phyloP scores from a whole-genome alignment of 1,284 basidiomycete species.

The Trametes sp. region DNA sequence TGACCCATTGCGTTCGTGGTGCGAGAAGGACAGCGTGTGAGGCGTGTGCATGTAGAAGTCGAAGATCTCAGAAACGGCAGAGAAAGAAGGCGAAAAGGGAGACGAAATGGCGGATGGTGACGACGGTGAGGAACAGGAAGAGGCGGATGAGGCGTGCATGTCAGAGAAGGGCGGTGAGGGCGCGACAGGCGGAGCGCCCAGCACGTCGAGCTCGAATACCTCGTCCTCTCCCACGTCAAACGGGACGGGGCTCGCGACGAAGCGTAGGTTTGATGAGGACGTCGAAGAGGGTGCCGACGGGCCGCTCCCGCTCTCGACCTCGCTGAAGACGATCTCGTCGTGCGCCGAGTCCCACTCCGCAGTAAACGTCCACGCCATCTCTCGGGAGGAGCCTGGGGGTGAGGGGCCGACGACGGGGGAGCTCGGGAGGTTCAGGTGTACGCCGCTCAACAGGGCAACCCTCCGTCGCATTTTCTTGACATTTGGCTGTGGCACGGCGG shows the following conservation, averaged over 20 bases:
- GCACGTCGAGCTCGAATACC: slow-evolving; percentile 31
- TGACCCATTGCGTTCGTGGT: slow-evolving; percentile 18
- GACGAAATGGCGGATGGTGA: slow-evolving; percentile 29
- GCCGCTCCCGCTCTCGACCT: slow-evolving; percentile 27
- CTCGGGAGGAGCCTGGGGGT: slow-evolving; percentile 32
- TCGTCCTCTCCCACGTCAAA: slow-evolving; percentile 39
- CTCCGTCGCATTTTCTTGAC: slow-evolving; percentile 43
- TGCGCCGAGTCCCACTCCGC: slow-evolving; percentile 42
- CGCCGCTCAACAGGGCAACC: slow-evolving; percentile 37
- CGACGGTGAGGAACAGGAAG: slow-evolving; percentile 14
- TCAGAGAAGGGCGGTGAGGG: slow-evolving; percentile 20
- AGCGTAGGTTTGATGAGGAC: slow-evolving; percentile 23
- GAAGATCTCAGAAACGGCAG: slow-evolving; percentile 31
- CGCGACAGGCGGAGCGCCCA: slow-evolving; percentile 17
- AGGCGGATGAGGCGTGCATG: slow-evolving; percentile 19
- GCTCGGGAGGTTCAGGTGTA: slow-evolving; percentile 39
- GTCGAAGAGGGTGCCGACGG: slow-evolving; percentile 20
- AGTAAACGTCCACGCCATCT: slow-evolving; percentile 42
- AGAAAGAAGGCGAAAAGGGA: slow-evolving; percentile 31
- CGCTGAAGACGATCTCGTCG: slow-evolving; percentile 40
- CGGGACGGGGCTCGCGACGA: slow-evolving; percentile 35
- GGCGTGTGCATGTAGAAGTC: slow-evolving; percentile 29
- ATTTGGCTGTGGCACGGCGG: slow-evolving; percentile 32
- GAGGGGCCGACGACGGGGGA: slow-evolving; percentile 33
- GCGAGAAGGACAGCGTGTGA: slow-evolving; percentile 19